Evolutionary conservation across 768 basidiomycete species (phyloP), one percentile per base, ranked within the genome.

Genomic region (Leccinum ochraceum): DNA sequence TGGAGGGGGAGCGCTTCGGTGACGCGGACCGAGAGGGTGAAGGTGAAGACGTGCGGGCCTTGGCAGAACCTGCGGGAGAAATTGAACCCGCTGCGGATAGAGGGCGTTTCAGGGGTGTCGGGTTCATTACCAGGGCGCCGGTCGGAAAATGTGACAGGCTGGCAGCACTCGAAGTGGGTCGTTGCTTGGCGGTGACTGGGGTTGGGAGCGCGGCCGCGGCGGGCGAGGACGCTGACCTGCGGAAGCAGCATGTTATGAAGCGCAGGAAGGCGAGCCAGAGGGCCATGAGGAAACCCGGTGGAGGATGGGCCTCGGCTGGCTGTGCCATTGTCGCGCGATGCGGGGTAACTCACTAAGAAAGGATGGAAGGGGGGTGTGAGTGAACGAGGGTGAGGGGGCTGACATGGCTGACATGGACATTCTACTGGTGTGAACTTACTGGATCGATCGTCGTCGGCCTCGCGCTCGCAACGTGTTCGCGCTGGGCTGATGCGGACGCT

Each of bases 381-480:
- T 13, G 20, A 5, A 34, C 24, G 26, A n/a, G 32, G 13, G 37
- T 20, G 16, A 7, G 54, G 54, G 13, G 54, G 64, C 64, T 56
- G 58, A 63, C 62, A 17, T 11, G 53, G 36, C 42, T 42, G 42
- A 42, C 42, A 32, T 32, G 32, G 32, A 32, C 10, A 42, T 42
- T 20, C 14, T 13, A 36, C 34, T 32, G 30, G 30, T 48, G 46
- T 42, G 57, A 34, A 34, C 42, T 42, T 42, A 42, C 39, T 42
- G 39, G 39, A 42, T 54, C 62, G 55, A 62, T 62, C 64, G 64
- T 62, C 64, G 64, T 60, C 63, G 58, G 58, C 67, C 67, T 68
- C 61, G 54, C 63, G 55, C 60, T 54, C 50, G 11, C 60, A 60
- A 53, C 52, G 60, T 62, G 61, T 51, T 36, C 59, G 30, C 58